Conservation (phyloP, 768 basidiomycete genomes). For the Lactifluus piperatus region DNA sequence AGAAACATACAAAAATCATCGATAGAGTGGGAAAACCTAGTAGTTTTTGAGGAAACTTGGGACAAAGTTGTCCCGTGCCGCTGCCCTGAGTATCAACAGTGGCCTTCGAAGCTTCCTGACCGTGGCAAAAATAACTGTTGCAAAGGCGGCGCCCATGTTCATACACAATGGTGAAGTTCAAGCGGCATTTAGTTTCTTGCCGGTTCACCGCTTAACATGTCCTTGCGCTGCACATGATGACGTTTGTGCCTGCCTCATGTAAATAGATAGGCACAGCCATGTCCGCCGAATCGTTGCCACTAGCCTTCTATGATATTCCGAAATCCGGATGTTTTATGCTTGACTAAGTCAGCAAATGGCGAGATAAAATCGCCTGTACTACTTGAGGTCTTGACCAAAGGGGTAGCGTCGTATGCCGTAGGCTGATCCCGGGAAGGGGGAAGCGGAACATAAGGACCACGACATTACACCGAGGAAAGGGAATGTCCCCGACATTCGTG, state of each 20-base stretch:
- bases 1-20: neutral
- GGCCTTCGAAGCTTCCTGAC: neutral
- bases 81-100: neutral
- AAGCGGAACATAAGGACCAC: neutral
- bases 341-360: neutral
- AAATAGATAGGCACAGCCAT: neutral
- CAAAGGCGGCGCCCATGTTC: neutral
- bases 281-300: neutral
- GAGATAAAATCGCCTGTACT: neutral
- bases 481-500: neutral
- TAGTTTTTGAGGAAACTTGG: neutral
- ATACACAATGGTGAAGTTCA: neutral
- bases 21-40: neutral
- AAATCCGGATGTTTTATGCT: neutral
- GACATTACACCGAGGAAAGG: neutral
- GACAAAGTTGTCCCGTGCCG: neutral
- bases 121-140: neutral
- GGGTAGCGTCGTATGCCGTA: neutral
- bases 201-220: neutral
- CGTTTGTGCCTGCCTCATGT: slow-evolving; percentile 5
- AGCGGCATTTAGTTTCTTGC: neutral
- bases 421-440: neutral
- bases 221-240: neutral
- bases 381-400: neutral
- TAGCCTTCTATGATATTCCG: neutral